phyloP scores from a whole-genome alignment of 768 basidiomycete genomes.

The Amanita subjunquillea region DNA sequence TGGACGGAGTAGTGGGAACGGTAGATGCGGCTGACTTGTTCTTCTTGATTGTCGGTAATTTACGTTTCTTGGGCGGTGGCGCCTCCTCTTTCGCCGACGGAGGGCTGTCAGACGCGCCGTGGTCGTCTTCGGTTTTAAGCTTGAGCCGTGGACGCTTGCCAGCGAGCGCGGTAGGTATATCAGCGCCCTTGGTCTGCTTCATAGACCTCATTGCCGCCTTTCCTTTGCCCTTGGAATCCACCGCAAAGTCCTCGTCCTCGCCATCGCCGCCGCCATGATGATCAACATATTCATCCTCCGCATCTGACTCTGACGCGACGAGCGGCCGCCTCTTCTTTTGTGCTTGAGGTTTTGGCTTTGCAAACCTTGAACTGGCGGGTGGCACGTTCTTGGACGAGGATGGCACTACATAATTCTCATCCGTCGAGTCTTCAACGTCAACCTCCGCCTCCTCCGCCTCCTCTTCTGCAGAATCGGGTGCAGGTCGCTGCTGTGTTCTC shows the following conservation, averaged over 20 bases:
- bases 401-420: slow-evolving; percentile 3
- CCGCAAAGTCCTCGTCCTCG: slow-evolving; percentile 10
- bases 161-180: neutral
- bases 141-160: slow-evolving; percentile 11
- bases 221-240: slow-evolving; percentile 20
- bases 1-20: slow-evolving; percentile 14
- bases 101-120: slow-evolving; percentile 8
- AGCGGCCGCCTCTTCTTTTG: slow-evolving; percentile 5
- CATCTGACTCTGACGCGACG: slow-evolving; percentile 11
- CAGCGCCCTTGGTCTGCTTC: slow-evolving; percentile 6
- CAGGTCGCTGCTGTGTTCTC: neutral
- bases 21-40: slow-evolving; percentile 30
- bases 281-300: slow-evolving; percentile 10
- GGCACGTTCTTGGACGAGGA: neutral
- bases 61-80: slow-evolving; percentile 47
- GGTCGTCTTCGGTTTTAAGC: slow-evolving; percentile 15
- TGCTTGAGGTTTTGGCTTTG: neutral
- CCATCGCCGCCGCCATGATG: slow-evolving; percentile 7
- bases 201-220: slow-evolving; percentile 9
- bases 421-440: slow-evolving; percentile 10
- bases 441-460: slow-evolving; percentile 11
- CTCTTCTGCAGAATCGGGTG: slow-evolving; percentile 1
- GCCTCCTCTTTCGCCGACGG: slow-evolving; percentile 20
- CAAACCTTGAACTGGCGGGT: neutral
- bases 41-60: slow-evolving; percentile 63